Percentiles rank a stretch among this genome's conserved stretches.
These are phyloP conservation scores for Warburgia ugandensis DNA, from an alignment of 164 flowering plant genomes.

Conservation along the genomic window DNA sequence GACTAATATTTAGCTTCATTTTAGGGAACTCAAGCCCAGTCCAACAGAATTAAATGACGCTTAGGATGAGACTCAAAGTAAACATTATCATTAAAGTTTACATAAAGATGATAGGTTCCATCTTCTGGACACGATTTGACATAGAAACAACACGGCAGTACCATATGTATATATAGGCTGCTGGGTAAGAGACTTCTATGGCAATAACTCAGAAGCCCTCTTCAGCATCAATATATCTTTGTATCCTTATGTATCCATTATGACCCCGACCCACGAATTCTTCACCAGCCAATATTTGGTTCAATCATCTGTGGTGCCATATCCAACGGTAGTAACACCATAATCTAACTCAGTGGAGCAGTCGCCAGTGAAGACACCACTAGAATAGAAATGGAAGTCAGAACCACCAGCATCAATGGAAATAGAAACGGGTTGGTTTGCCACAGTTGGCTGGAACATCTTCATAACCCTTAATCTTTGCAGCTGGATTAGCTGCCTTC, in stretches of 20 bases:
- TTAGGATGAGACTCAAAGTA: no score
- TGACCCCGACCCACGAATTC: conserved; percentile 18
- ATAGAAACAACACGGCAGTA: no score
- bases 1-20: no score
- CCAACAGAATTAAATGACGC: no score
- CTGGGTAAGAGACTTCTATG: conserved; percentile 4
- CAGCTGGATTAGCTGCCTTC: conserved; percentile 1
- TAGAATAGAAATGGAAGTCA: conserved; percentile 1
- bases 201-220: conserved; percentile 7
- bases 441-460: conserved; percentile 8
- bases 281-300: conserved; percentile 10
- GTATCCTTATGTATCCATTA: conserved; percentile 11
- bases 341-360: conserved; percentile 8
- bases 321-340: conserved; percentile 10
- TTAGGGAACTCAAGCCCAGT: no score
- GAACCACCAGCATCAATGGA: conserved; percentile 2
- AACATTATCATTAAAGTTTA: no score
- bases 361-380: conserved; percentile 8
- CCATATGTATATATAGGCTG: no score
- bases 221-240: background rate
- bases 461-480: conserved; percentile 1
- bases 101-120: no score
- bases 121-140: no score
- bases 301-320: conserved; percentile 5
- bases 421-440: conserved; percentile 5